Percentiles rank a stretch among this genome's conserved stretches.
phyloP scores from a whole-genome alignment of 805 yeast species.

The Kodamaea sagamina region DNA sequence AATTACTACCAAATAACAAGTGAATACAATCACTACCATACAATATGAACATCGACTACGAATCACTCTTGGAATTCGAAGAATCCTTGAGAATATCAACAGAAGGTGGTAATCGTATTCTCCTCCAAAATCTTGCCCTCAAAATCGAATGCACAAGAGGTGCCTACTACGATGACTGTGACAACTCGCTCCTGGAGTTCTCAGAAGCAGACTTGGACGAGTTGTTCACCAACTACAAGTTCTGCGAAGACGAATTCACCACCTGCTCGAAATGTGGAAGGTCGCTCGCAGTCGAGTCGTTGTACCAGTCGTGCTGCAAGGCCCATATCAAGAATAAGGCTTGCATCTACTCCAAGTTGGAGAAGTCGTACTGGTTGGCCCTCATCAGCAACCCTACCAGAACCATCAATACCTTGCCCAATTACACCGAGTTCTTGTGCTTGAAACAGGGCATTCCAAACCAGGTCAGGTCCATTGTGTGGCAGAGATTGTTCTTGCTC shows the following conservation, averaged over 20 bases:
- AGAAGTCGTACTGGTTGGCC: slow-evolving; percentile 45
- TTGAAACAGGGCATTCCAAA: slow-evolving; percentile 48
- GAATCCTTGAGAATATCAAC: slow-evolving; percentile 28
- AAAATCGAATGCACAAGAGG: slow-evolving; percentile 27
- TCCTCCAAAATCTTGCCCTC: slow-evolving; percentile 27
- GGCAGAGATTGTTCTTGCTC: slow-evolving; percentile 44
- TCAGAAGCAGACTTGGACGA: slow-evolving; percentile 19
- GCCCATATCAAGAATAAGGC: slow-evolving; percentile 21
- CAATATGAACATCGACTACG: slow-evolving; percentile 21
- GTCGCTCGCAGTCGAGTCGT: slow-evolving; percentile 16
- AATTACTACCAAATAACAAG: too few species aligned
- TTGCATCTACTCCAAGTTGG: slow-evolving; percentile 26
- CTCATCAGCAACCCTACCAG: slow-evolving; percentile 46
- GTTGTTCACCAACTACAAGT: slow-evolving; percentile 22
- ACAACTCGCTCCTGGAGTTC: slow-evolving; percentile 14
- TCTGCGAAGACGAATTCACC: slow-evolving; percentile 33
- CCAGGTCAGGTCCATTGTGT: slow-evolving; percentile 43
- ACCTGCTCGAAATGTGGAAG: slow-evolving; percentile 35
- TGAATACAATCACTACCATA: too few species aligned
- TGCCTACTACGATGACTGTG: slow-evolving; percentile 15
- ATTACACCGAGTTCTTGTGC: slow-evolving; percentile 47
- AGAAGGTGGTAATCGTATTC: slow-evolving; percentile 18
- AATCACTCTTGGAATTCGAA: slow-evolving; percentile 36
- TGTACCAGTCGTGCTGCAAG: slow-evolving; percentile 28
- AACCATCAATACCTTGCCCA: slow-evolving; percentile 48